Evolutionary conservation across 106 monocot genomes (phyloP), one percentile per base, ranked within the genome.

Genomic region (Dioscorea alata): DNA sequence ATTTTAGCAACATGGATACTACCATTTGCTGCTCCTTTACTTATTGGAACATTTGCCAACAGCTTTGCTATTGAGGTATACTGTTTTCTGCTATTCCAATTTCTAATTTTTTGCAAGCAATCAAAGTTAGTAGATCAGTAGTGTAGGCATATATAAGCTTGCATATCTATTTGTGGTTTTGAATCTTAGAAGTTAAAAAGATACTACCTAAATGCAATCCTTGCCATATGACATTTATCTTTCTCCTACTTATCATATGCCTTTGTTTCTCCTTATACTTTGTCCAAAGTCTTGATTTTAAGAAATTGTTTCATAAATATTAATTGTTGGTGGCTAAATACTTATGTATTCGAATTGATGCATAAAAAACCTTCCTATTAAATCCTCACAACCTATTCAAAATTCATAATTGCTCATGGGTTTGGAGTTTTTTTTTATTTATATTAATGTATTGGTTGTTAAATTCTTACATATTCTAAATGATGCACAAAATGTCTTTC

Each of bases 11-110:
- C 84, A 23, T 92, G 89, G 80, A 76, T 97, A 25, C 75, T 97
- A 23, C 96, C 96, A 51, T 79, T 97, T 70, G 92, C 86, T 50
- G 86, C 89, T 71, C 92, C 92, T 73, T 70, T 94, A 72, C 84
- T 92, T 18, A 83, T 91, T 68, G 86, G 89, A 42, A 69, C 73
- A 62, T 56, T 92, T 74, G 86, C 82, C 25, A 97, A 92, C 48
- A 89, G 85, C 53, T 76, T 97, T 57, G 82, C 74, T 24, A 89
- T 97, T 60, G 84, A 92, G 92, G 96, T 97, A 79, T 50, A 19
- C 25, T 14, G 20, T 53, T 57, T 63, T 17, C 63, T 54, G 15
- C 18, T 54, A 18, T 19, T 54, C 2, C 15, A 18, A 18, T 19
- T 54, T 54, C 18, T 54, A 19, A 54, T 16, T 18, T 18, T 19